phyloP scores from a whole-genome alignment of 2,329 filamentous ascomycete genomes.

The Aspergillus niger region DNA sequence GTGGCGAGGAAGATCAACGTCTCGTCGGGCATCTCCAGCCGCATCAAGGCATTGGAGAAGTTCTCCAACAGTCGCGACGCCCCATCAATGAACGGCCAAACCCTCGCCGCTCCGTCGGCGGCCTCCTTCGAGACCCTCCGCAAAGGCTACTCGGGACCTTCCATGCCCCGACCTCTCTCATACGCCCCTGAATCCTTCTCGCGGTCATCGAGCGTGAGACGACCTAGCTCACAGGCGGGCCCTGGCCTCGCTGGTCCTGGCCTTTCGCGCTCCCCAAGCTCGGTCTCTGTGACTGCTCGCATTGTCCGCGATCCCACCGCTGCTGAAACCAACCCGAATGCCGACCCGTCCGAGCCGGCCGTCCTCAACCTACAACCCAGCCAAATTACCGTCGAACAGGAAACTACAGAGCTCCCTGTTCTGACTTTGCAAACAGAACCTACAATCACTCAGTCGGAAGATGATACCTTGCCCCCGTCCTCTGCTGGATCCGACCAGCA shows the following conservation, averaged over 20 bases:
- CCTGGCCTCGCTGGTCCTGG: constrained; percentile 23
- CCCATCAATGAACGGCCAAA: constrained; percentile 29
- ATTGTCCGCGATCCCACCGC: constrained; percentile 68
- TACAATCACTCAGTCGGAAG: constrained; percentile 28
- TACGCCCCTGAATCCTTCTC: constrained; percentile 32
- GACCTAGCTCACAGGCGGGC: constrained; percentile 31
- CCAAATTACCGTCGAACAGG: constrained; percentile 66
- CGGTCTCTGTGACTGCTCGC: constrained; percentile 83
- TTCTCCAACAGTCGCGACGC: constrained; percentile 57
- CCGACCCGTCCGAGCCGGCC: constrained; percentile 33
- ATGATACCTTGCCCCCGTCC: constrained; percentile 43
- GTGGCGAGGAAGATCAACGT: constrained; percentile 76
- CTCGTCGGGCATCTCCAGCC: constrained; percentile 86
- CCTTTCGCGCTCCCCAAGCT: constrained; percentile 54
- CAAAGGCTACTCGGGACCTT: constrained; percentile 34
- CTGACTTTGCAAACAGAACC: constrained; percentile 23
- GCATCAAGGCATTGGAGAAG: constrained; percentile 90
- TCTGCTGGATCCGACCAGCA: constrained; percentile 42
- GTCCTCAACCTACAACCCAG: constrained; percentile 54
- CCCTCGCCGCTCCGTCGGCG: constrained; percentile 51
- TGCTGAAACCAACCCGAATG: constrained; percentile 38
- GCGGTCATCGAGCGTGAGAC: constrained; percentile 35
- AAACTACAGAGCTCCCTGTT: constrained; percentile 48
- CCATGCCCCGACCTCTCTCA: constrained; percentile 30
- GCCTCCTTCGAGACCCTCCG: constrained; percentile 57